phyloP scores from a whole-genome alignment of 2,329 filamentous ascomycete genomes.

The Neofusicoccum kwambonambiense region DNA sequence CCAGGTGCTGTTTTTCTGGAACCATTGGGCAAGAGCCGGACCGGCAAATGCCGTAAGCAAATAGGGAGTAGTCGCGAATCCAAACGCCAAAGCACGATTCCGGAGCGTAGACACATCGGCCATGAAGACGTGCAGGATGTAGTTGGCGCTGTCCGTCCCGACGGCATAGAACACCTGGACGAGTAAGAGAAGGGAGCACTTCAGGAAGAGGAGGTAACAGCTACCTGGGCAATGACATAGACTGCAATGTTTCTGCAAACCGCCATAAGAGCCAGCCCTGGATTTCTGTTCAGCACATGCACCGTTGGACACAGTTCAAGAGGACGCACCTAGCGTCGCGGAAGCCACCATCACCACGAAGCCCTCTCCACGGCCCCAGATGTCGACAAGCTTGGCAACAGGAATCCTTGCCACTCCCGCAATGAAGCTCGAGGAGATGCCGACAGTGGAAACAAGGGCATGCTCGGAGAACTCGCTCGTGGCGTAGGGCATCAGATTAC shows the following conservation, averaged over 20 bases:
- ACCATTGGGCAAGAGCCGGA: slow-evolving; percentile 55
- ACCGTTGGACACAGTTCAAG: slow-evolving; percentile 9
- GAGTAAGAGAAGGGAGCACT: background rate
- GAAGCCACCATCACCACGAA: slow-evolving; percentile 36
- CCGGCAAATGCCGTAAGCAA: slow-evolving; percentile 65
- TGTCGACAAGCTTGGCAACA: slow-evolving; percentile 41
- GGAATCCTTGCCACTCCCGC: slow-evolving; percentile 39
- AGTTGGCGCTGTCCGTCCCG: slow-evolving; percentile 59
- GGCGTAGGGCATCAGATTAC: slow-evolving; percentile 41
- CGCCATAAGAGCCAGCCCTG: slow-evolving; percentile 55
- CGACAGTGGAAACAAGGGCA: slow-evolving; percentile 34
- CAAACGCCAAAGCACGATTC: slow-evolving; percentile 64
- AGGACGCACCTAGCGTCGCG: slow-evolving; percentile 12
- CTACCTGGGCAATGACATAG: slow-evolving; percentile 58
- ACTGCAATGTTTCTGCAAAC: slow-evolving; percentile 58
- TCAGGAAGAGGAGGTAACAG: background rate
- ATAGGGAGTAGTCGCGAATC: slow-evolving; percentile 63
- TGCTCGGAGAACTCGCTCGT: slow-evolving; percentile 35
- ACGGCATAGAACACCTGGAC: slow-evolving; percentile 65
- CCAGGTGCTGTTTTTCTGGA: slow-evolving; percentile 57
- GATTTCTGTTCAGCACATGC: slow-evolving; percentile 47
- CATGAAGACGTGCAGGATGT: slow-evolving; percentile 63
- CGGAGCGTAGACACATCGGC: slow-evolving; percentile 65
- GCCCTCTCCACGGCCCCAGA: slow-evolving; percentile 42
- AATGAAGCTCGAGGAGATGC: slow-evolving; percentile 37